Base-by-base conservation (phyloP, 306 rosid species). In the Sesbania bispinosa region DNA sequence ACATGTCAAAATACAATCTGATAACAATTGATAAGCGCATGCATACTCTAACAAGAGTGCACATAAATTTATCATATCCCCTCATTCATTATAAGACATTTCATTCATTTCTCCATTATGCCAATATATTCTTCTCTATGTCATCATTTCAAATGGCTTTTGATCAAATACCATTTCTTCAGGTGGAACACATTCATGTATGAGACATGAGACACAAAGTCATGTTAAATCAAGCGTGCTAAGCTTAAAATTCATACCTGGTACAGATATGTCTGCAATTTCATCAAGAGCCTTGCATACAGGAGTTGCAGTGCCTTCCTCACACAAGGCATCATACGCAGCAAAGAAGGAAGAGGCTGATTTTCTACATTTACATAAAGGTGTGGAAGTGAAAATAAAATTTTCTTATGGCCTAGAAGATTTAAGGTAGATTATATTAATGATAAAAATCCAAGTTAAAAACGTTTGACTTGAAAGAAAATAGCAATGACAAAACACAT, bases 301-400 rank as follows among this genome's bases (percentile, higher is more conserved):
- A 64, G 96, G 11, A 18, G 95, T 94, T 64, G 98, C 96, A 72
- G 98, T 94, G 63, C 96, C 98, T 79, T 94, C 98, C 82, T 94
- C 98, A 69, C 97, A 89, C 10, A 94, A 86, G 27, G 92, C 98
- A 87, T 94, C 98, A 78, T 36, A 94, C 62, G 91, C 89, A 81
- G 97, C 96, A 79, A 94, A 94, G 87, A 94, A 85, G 58, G 98
- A 87, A 38, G 95, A 73, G 59, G 71, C 97, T 14, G 98, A 89
- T 64, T 94, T 94, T 86, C 98, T 94, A 75, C 76, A 71, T 47
- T 77, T 47, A 55, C 36, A 71, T 24, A 73, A 73, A 23, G 55
- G 81, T 43, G 30, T 19, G 41, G 55, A 76, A 67, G 71, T 64
- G 50, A 38, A 72, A 75, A 52, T 33, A 24, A 62, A 64, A 21